These are phyloP conservation scores for Ceratocystis papillata DNA, from an alignment of 2,329 filamentous ascomycete species.

Conservation along the genomic window DNA sequence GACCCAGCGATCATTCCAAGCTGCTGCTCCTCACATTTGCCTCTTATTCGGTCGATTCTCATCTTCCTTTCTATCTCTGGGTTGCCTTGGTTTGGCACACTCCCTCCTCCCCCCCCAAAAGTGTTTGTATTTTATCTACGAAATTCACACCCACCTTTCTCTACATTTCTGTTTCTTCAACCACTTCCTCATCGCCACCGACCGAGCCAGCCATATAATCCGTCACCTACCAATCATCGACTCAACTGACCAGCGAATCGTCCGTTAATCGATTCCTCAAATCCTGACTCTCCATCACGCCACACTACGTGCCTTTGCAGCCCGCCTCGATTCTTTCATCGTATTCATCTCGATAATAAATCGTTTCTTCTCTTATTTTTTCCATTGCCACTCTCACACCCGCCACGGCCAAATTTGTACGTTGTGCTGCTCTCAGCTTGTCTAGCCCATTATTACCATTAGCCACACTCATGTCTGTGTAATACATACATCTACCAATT, in stretches of 20 bases:
- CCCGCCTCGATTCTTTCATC: background rate
- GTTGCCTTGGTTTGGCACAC: background rate
- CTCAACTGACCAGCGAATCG: background rate
- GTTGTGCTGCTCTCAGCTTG: background rate
- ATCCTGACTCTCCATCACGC: background rate
- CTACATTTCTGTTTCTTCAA: conserved; percentile 16
- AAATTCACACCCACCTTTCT: conserved; percentile 20
- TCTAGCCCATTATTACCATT: background rate
- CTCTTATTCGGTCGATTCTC: background rate
- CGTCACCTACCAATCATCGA: background rate
- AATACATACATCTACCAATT: too few species aligned
- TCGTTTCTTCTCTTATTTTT: background rate
- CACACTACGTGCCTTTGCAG: background rate
- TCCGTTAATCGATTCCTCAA: background rate
- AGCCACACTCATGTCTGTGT: too few species aligned
- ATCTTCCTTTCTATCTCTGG: background rate
- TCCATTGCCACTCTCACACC: conserved; percentile 4
- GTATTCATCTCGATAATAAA: background rate
- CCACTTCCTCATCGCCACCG: conserved; percentile 6
- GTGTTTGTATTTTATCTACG: background rate
- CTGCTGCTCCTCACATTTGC: too few species aligned
- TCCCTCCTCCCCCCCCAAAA: background rate
- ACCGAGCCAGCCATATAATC: background rate
- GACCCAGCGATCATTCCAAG: background rate
- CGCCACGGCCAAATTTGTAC: background rate